Evolutionary conservation across 2,329 filamentous ascomycete species (phyloP), one percentile per base, ranked within the genome.

Genomic region (Ilyonectria destructans): DNA sequence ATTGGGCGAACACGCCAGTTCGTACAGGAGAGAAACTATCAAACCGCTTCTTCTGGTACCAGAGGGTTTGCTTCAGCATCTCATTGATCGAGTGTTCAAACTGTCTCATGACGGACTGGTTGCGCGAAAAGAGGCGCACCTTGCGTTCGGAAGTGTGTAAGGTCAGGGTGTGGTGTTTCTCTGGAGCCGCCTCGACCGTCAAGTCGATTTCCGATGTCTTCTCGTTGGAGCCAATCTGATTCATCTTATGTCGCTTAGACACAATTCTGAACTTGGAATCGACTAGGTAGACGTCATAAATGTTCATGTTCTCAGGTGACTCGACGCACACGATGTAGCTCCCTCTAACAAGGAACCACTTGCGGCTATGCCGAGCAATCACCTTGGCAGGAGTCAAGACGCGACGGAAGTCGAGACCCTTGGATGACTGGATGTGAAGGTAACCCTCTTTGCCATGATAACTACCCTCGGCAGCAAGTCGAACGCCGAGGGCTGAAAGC

Each of bases 311-410:
- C 80, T 98, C 96, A 0, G 96, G 96, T 0, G 96, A 98, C 79
- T 98, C 96, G n/a, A 98, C 95, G 74, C 96, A 98, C 51, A 97
- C 96, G 67, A 99, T 92, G 77, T 99, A 99, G 83, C 95, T 98
- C 81, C 98, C 95, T 58, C 96, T 88, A n/a, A 99, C 95, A 21
- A 98, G 86, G 79, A 99, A 99, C 96, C 96, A 99, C 80, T 98
- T 98, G 19, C 95, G 94, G 68, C 90, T 92, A 81, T 98, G 95
- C 13, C 95, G 90, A 59, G 91, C 90, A 77, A 95, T 93, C 70
- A 97, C 88, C 75, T 95, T 91, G 58, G 89, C 87, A 0, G 94
- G 94, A 2, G 91, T 95, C 77, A 96, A 85, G 37, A 95, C 92
- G 72, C 92, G 92, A 69, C 95, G 89, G 77, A 96, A 95, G 80